A percentile compares a stretch with the other conserved stretches of the same genome.
Conservation (phyloP, 73 alveolate species). For the Tetrahymena borealis region DNA sequence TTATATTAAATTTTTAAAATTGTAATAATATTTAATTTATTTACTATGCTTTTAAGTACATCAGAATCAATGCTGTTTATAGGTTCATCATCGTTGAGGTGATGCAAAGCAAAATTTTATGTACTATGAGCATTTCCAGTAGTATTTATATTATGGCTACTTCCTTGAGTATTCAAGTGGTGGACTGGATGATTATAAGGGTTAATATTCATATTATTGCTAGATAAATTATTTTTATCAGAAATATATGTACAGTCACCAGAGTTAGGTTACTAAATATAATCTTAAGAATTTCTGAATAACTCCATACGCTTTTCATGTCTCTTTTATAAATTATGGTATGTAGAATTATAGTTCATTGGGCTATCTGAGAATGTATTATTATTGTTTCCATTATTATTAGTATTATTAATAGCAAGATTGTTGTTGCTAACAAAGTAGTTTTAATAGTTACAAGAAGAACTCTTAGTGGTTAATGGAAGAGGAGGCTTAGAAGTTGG, state of each 20-base stretch:
- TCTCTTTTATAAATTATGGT: background rate
- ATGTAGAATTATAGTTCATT: background rate
- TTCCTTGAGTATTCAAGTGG: background rate
- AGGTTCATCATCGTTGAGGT: background rate
- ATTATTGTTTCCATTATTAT: background rate
- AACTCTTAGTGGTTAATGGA: background rate
- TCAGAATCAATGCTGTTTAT: background rate
- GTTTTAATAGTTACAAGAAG: background rate
- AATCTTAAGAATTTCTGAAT: background rate
- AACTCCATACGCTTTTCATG: background rate
- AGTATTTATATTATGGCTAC: background rate
- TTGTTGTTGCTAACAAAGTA: background rate
- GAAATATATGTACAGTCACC: background rate
- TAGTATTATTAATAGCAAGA: background rate
- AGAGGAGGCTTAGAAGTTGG: background rate
- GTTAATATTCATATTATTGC: background rate
- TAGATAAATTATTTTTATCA: background rate
- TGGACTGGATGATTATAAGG: background rate
- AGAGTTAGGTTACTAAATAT: background rate
- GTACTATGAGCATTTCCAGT: background rate
- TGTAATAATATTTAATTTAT: too few species aligned
- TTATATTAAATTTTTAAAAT: background rate
- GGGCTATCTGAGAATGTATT: background rate
- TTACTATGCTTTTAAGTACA: background rate
- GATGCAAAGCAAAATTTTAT: background rate